These are phyloP conservation scores for Solanum tarapatanum DNA, from an alignment of 257 asterid species.

Conservation along the genomic window DNA sequence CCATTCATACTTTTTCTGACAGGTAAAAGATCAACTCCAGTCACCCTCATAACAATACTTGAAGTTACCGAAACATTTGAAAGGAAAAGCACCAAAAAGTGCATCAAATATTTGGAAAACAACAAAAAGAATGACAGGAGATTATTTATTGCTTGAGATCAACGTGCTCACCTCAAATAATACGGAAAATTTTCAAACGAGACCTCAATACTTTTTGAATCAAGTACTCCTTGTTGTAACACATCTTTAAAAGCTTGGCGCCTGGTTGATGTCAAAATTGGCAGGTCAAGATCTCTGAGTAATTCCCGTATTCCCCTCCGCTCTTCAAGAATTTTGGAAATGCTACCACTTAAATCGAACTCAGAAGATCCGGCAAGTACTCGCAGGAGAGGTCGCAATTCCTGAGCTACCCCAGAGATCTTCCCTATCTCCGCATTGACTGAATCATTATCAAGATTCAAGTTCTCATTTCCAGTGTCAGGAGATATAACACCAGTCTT, in stretches of 20 bases:
- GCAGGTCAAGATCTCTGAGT: conserved; percentile 44
- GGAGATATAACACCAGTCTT: conserved; percentile 36
- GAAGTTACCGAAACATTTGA: not conserved
- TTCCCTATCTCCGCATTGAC: conserved; percentile 43
- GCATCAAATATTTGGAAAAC: not conserved
- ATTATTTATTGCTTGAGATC: not conserved
- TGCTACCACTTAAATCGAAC: conserved; percentile 41
- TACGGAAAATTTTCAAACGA: conserved; percentile 81
- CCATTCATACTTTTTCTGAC: not conserved
- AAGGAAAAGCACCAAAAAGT: not conserved
- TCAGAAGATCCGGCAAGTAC: conserved; percentile 41
- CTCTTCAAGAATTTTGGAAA: conserved; percentile 43
- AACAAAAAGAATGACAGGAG: not conserved
- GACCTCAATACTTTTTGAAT: conserved; percentile 44
- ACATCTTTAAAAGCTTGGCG: conserved; percentile 64
- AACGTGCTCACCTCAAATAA: conserved; percentile 57
- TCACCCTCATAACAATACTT: not conserved
- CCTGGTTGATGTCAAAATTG: conserved; percentile 43
- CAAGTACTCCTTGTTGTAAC: conserved; percentile 50
- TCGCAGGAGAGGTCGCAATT: conserved; percentile 44
- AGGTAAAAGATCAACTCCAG: not conserved
- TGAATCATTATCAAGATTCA: conserved; percentile 24
- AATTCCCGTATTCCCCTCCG: conserved; percentile 38
- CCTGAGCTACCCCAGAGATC: conserved; percentile 26
- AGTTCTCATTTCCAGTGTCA: conserved; percentile 25